Conservation (phyloP, 305 asterid species). For the Ilex paraguariensis region DNA sequence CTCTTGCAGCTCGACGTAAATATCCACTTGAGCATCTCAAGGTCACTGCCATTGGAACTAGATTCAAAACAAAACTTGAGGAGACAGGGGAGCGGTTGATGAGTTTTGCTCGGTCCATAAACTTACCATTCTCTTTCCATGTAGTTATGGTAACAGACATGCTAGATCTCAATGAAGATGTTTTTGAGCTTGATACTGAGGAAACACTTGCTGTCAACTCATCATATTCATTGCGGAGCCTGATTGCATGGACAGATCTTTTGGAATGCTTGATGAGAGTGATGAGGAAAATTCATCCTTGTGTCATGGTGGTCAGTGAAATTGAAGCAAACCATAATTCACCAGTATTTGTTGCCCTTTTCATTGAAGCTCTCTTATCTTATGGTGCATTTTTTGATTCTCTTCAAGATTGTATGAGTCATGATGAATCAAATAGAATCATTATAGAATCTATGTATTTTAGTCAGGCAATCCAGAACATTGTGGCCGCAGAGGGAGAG, state of each 20-base stretch:
- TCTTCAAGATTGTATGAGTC: slow-evolving; percentile 28
- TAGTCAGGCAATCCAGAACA: slow-evolving; percentile 28
- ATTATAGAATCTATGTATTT: slow-evolving; percentile 26
- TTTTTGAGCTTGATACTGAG: slow-evolving; percentile 18
- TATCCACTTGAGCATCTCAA: slow-evolving; percentile 25
- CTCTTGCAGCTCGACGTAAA: slow-evolving; percentile 7
- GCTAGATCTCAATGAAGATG: slow-evolving; percentile 17
- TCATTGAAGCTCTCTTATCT: slow-evolving; percentile 35
- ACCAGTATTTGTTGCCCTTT: slow-evolving; percentile 32
- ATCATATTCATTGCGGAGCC: slow-evolving; percentile 9
- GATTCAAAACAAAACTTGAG: slow-evolving; percentile 19
- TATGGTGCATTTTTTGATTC: slow-evolving; percentile 39
- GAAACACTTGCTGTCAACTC: slow-evolving; percentile 32
- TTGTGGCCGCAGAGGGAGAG: slow-evolving; percentile 41
- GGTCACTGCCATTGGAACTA: slow-evolving; percentile 36
- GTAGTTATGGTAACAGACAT: slow-evolving; percentile 22
- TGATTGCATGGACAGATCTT: slow-evolving; percentile 21
- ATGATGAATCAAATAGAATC: slow-evolving; percentile 10
- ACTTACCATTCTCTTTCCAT: slow-evolving; percentile 23
- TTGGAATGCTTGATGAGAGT: slow-evolving; percentile 23
- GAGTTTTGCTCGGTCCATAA: slow-evolving; percentile 28
- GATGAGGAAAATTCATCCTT: slow-evolving; percentile 15
- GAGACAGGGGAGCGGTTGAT: slow-evolving; percentile 25
- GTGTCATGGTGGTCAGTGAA: slow-evolving; percentile 38
- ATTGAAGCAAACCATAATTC: slow-evolving; percentile 32